A percentile compares a stretch with the other conserved stretches of the same genome.
Conservation (phyloP, 306 rosid species). For the Cucurbita pepo region DNA sequence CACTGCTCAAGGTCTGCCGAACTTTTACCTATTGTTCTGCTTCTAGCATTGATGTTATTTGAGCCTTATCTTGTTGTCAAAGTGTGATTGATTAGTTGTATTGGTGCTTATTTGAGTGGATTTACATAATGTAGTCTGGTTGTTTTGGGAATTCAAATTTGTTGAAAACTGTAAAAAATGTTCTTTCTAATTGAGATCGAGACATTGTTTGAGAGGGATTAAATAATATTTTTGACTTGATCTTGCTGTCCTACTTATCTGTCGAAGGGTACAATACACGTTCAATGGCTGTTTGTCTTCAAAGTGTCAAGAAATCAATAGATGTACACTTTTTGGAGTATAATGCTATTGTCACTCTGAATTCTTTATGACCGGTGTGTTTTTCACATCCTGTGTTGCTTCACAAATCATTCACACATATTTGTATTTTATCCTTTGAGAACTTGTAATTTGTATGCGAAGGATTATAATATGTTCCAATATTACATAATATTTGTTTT, state of each 20-base stretch:
- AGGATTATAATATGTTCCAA: background rate
- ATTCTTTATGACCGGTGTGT: background rate
- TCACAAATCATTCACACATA: background rate
- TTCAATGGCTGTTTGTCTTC: background rate
- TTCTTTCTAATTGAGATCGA: background rate
- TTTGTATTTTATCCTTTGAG: background rate
- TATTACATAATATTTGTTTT: background rate
- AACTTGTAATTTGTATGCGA: background rate
- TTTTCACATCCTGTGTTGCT: background rate
- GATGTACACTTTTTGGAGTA: background rate
- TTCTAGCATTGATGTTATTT: background rate
- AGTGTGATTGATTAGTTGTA: background rate
- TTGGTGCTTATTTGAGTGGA: background rate
- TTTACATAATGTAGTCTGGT: background rate
- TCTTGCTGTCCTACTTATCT: background rate
- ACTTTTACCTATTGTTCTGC: background rate
- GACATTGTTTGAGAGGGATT: background rate
- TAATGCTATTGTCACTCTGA: background rate
- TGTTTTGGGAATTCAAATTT: background rate
- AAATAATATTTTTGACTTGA: background rate
- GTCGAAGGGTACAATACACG: background rate
- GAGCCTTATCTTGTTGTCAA: background rate
- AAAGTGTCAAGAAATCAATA: background rate
- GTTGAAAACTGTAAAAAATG: background rate
- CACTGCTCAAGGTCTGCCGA: conserved; percentile 58